Evolutionary conservation across 495 filamentous ascomycete species (phyloP).

Genomic region (Penicillium coffeae): DNA sequence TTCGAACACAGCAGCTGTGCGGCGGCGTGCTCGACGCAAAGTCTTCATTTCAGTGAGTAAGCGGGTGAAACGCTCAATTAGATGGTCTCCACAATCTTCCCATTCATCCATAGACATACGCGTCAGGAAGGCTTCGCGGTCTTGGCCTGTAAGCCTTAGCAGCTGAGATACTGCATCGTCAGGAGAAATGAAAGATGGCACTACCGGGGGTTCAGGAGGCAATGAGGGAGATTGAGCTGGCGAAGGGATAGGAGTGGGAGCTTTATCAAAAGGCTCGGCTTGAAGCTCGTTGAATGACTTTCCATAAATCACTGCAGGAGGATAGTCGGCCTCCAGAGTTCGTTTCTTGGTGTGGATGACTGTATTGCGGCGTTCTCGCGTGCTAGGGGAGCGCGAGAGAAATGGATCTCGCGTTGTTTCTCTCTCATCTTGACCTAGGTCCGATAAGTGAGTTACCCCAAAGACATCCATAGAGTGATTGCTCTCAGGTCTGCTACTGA

Average conservation of each 20-base stretch:
- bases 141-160: constrained; percentile 26
- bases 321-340: constrained; percentile 39
- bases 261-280: constrained; percentile 43
- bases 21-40: constrained; percentile 61
- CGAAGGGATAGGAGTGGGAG: constrained; percentile 22
- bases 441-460: constrained; percentile 34
- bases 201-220: constrained; percentile 10
- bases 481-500: constrained; percentile 23
- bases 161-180: constrained; percentile 31
- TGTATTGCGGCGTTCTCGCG: constrained; percentile 17
- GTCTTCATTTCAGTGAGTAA: constrained; percentile 62
- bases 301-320: constrained; percentile 36
- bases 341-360: constrained; percentile 31
- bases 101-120: constrained; percentile 66
- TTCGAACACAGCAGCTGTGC: constrained; percentile 63
- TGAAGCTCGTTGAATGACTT: constrained; percentile 43
- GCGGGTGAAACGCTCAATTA: constrained; percentile 63
- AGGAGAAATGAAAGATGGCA: constrained; percentile 10
- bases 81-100: constrained; percentile 79
- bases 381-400: constrained; percentile 9
- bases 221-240: constrained; percentile 20
- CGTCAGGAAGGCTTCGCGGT: constrained; percentile 60
- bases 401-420: constrained; percentile 36
- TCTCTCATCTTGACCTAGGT: constrained; percentile 25
- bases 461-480: constrained; percentile 29